phyloP scores from a whole-genome alignment of 305 asterid species.

The Fraxinus latifolia region DNA sequence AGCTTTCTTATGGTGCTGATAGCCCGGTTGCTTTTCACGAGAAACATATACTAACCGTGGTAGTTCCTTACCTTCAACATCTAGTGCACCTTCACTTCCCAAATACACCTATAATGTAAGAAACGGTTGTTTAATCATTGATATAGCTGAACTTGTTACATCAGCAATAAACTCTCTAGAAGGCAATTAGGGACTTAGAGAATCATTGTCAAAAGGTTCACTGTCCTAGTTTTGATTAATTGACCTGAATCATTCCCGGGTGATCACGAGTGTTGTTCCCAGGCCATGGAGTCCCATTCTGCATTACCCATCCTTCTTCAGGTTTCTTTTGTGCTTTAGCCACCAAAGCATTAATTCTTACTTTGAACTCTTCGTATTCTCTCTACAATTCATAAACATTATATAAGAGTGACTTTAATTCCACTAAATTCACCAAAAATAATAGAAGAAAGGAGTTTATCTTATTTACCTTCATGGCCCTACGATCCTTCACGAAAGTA shows the following conservation, averaged over 20 bases:
- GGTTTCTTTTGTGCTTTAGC: constrained; percentile 86
- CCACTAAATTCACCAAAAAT: neutral
- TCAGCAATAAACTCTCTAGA: neutral
- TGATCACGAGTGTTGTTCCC: constrained; percentile 79
- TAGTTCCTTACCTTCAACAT: constrained; percentile 73
- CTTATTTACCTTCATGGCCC: constrained; percentile 75
- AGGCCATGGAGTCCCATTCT: constrained; percentile 86
- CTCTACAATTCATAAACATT: constrained; percentile 42
- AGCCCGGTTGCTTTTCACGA: constrained; percentile 79
- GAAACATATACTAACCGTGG: constrained; percentile 79
- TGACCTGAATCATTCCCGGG: constrained; percentile 87
- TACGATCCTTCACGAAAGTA: constrained; percentile 76
- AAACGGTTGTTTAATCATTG: neutral
- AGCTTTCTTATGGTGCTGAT: constrained; percentile 79
- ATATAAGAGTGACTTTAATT: neutral
- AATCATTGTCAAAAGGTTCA: neutral
- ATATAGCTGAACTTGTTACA: neutral
- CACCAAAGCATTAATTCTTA: constrained; percentile 65
- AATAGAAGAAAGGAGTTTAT: neutral
- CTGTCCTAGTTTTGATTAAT: neutral
- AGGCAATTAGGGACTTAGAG: neutral
- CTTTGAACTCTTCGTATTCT: constrained; percentile 79
- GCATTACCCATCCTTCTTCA: constrained; percentile 90
- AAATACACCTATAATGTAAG: constrained; percentile 51
- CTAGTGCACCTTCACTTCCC: constrained; percentile 87